Evolutionary conservation across 257 asterid species (phyloP).

Genomic region (Ehretia macrophylla): DNA sequence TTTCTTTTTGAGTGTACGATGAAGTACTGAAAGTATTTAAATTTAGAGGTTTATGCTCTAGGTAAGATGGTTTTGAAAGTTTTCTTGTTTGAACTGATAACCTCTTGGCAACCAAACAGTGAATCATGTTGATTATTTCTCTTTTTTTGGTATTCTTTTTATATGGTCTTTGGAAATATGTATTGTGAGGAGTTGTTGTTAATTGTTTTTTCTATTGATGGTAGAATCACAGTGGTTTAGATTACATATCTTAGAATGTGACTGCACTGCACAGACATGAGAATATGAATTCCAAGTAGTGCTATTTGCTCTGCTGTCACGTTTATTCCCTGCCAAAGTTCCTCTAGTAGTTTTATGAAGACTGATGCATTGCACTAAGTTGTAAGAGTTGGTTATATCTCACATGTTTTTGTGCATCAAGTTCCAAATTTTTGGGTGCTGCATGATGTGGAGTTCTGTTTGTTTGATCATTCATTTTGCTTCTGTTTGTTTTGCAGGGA

Average conservation of each 20-base stretch:
- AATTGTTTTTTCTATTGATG: constrained; percentile 16
- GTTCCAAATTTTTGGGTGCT: constrained; percentile 14
- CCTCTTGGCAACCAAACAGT: too few species aligned
- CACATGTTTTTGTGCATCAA: constrained; percentile 24
- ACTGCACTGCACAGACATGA: constrained; percentile 27
- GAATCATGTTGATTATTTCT: neutral
- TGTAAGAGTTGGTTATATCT: constrained; percentile 63
- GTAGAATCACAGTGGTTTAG: constrained; percentile 18
- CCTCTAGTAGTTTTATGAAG: constrained; percentile 61
- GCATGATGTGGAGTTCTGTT: constrained; percentile 10
- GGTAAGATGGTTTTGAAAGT: too few species aligned
- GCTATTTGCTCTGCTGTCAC: constrained; percentile 34
- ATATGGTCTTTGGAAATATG: constrained; percentile 3
- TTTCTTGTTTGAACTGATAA: too few species aligned
- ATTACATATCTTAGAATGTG: constrained; percentile 28
- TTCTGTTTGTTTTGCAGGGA: constrained; percentile 38
- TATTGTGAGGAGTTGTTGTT: constrained; percentile 8
- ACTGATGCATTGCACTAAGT: constrained; percentile 67
- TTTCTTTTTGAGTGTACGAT: too few species aligned
- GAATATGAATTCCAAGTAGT: constrained; percentile 38
- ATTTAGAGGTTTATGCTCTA: too few species aligned
- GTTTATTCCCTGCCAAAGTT: constrained; percentile 62
- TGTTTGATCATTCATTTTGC: constrained; percentile 7
- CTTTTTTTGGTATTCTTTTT: neutral
- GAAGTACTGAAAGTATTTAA: too few species aligned